Base-by-base conservation (phyloP, 164 flowering plant species). In the Aristolochia contorta region DNA sequence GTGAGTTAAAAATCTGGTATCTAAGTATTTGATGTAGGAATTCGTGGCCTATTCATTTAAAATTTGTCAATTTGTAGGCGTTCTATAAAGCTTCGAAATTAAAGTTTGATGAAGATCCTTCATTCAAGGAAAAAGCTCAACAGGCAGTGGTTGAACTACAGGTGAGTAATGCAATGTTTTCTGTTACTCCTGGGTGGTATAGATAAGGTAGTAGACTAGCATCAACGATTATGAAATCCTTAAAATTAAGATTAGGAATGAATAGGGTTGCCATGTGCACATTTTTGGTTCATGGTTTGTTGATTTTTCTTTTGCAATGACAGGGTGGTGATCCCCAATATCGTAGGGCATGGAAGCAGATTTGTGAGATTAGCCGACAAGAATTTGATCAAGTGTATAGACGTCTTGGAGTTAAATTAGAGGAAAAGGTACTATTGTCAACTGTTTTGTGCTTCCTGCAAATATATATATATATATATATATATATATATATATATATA, bases 111-210 rank as follows among this genome's bases (percentile, higher is more conserved):
- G 74, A 47, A 15, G 97, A 94, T 77, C 71, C 87, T 70, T 81
- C 24, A 16, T 94, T 91, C 65, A 94, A 88, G 79, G 87, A 79
- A 71, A 79, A 75, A 70, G 97, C 99, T 43, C 99, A 91, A 55
- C 76, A 78, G 61, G 99, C 96, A 6, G 99, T 94, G 43, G 96
- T 94, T 67, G 78, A 73, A 49, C 89, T 94, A 55, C 99, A 91
- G 96, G 99, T 91, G 30, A n/a, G 9, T 22, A 22, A 0, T 8
- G 12, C 22, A 37, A 37, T 37, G 43, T 37, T 37, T 37, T 37
- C 7, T 6, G 12, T 10, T 37, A 37, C 12, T 6, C 43, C 7
- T 37, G 43, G 43, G 12, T 37, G 43, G 43, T 37, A 3, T 37
- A 10, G 43, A 8, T 37, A 37, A 37, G 7, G 43, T 4, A 37